These are phyloP conservation scores for Pleurozium schreberi DNA, from an alignment of 225 moss, liverwort and hornwort genomes.

Conservation along the genomic window DNA sequence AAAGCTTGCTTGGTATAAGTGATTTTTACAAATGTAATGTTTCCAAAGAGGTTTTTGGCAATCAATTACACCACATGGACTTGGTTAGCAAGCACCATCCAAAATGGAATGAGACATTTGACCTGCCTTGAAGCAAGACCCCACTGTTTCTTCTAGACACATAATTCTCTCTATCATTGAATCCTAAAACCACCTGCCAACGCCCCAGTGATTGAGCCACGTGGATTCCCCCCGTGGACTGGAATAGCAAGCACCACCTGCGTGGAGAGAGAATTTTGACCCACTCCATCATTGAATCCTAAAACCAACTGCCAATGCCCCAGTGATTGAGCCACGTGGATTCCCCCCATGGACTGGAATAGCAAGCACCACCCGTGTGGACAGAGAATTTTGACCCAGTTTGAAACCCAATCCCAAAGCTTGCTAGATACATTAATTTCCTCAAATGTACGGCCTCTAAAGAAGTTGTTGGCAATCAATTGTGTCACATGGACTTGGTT, in stretches of 20 bases:
- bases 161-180: background rate
- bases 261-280: background rate
- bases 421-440: background rate
- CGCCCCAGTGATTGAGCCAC: background rate
- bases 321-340: background rate
- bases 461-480: too few relatives aligned
- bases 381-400: background rate
- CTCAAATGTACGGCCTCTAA: too few relatives aligned
- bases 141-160: background rate
- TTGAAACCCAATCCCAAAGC: background rate
- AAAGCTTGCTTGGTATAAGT: too few relatives aligned
- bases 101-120: background rate
- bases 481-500: too few relatives aligned
- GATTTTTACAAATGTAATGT: too few relatives aligned
- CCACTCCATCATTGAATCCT: background rate
- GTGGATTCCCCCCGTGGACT: fast-evolving
- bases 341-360: fast-evolving
- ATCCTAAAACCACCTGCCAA: fast-evolving
- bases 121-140: background rate
- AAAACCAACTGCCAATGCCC: fast-evolving
- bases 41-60: too few relatives aligned
- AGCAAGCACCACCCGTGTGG: background rate
- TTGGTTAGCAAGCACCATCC: too few relatives aligned
- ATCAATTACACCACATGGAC: too few relatives aligned
- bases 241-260: background rate